Evolutionary conservation across 2,329 filamentous ascomycete species (phyloP).

Genomic region (Helicocarpus griseus): DNA sequence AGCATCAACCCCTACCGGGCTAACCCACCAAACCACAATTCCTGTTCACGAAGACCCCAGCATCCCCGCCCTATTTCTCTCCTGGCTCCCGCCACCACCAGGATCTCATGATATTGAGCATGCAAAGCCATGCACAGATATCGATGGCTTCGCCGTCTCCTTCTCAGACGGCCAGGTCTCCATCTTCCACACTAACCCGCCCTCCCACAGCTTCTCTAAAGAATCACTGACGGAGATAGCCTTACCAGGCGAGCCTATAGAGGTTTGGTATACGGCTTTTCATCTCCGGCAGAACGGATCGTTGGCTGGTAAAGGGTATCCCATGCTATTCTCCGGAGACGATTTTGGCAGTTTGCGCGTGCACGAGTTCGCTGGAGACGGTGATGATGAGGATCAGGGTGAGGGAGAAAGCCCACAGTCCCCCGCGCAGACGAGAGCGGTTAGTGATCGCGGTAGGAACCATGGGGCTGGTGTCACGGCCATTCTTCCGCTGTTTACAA

Average conservation of each 20-base stretch:
- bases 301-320: background rate
- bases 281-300: background rate
- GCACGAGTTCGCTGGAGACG: slow-evolving; percentile 17
- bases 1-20: slow-evolving; percentile 12
- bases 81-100: slow-evolving; percentile 55
- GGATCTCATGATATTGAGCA: slow-evolving; percentile 9
- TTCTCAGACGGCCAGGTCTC: slow-evolving; percentile 59
- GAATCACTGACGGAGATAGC: slow-evolving; percentile 62
- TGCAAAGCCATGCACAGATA: slow-evolving; percentile 9
- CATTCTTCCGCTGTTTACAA: slow-evolving; percentile 58
- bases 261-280: slow-evolving; percentile 31
- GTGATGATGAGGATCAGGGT: slow-evolving; percentile 7
- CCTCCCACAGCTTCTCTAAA: slow-evolving; percentile 21
- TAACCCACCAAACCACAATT: slow-evolving; percentile 34
- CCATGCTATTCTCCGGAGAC: slow-evolving; percentile 30
- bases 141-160: slow-evolving; percentile 55
- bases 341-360: slow-evolving; percentile 30
- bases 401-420: background rate
- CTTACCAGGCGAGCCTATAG: slow-evolving; percentile 41
- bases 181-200: slow-evolving; percentile 41
- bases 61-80: slow-evolving; percentile 60
- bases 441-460: slow-evolving; percentile 42
- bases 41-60: slow-evolving; percentile 44
- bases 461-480: slow-evolving; percentile 82
- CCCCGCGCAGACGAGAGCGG: slow-evolving; percentile 7